These are phyloP conservation scores for Saccharomycopsis fibuligera DNA, from an alignment of 805 yeast species.

Conservation along the genomic window DNA sequence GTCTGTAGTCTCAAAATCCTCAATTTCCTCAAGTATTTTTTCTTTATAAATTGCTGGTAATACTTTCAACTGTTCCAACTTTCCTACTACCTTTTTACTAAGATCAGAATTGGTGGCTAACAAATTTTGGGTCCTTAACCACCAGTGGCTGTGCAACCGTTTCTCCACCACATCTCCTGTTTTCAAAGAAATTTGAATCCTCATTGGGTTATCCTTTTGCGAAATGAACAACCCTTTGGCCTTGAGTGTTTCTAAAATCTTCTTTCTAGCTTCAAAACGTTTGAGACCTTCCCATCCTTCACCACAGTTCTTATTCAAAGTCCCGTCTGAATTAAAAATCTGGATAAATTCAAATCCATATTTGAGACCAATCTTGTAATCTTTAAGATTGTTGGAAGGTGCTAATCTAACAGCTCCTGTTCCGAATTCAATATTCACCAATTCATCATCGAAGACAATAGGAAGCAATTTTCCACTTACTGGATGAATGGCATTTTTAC, in stretches of 20 bases:
- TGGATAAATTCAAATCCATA: slow-evolving; percentile 80
- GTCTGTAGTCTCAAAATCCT: background rate
- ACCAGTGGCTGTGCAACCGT: slow-evolving; percentile 96
- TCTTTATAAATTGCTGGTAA: background rate
- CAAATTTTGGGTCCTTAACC: slow-evolving; percentile 60
- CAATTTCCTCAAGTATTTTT: background rate
- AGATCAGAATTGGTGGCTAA: background rate
- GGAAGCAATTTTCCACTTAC: slow-evolving; percentile 80
- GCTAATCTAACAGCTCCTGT: slow-evolving; percentile 99
- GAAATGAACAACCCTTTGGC: slow-evolving; percentile 67
- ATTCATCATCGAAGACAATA: slow-evolving; percentile 79
- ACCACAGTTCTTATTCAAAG: slow-evolving; percentile 87
- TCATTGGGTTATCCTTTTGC: slow-evolving; percentile 92
- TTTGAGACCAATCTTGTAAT: slow-evolving; percentile 93
- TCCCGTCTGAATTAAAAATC: slow-evolving; percentile 87
- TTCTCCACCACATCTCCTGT: slow-evolving; percentile 97
- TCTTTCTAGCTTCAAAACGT: slow-evolving; percentile 87
- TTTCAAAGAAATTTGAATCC: slow-evolving; percentile 88
- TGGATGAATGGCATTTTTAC: slow-evolving; percentile 89
- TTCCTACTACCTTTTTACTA: background rate
- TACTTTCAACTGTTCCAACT: background rate
- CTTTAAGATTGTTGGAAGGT: slow-evolving; percentile 96
- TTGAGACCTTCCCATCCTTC: slow-evolving; percentile 76
- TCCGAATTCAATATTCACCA: slow-evolving; percentile 98
- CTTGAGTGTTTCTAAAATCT: slow-evolving; percentile 73